Percentiles rank a stretch among this genome's conserved stretches.
These are phyloP conservation scores for Nicotiana benthamiana DNA, from an alignment of 257 asterid genomes.

Conservation along the genomic window DNA sequence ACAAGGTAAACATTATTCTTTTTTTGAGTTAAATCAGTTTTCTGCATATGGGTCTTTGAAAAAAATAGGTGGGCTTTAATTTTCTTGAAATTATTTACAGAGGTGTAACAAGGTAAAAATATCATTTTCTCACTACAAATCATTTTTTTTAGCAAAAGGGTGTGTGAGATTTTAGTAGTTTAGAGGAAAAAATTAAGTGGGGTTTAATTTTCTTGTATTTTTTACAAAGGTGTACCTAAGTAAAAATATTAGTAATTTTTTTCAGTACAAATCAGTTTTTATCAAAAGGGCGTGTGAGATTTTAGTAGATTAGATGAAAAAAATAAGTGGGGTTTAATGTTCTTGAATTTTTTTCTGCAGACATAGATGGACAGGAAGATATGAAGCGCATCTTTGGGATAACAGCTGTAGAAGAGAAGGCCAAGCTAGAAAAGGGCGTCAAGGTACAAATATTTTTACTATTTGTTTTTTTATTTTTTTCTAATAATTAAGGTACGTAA, in stretches of 20 bases:
- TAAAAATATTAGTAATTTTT: too few species aligned
- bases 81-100: neutral
- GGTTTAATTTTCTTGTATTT: constrained; percentile 8
- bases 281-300: neutral
- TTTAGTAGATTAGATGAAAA: neutral
- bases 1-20: neutral
- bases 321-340: neutral
- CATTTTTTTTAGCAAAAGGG: neutral
- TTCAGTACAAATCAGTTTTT: neutral
- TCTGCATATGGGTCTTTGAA: neutral
- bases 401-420: constrained; percentile 99
- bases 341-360: constrained; percentile 32
- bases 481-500: too few species aligned
- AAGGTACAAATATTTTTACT: constrained; percentile 31
- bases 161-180: neutral
- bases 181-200: neutral
- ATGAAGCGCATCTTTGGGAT: constrained; percentile 99
- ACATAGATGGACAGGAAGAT: constrained; percentile 99
- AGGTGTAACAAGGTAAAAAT: too few species aligned
- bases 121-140: too few species aligned
- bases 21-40: neutral
- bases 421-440: constrained; percentile 99
- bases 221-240: too few species aligned
- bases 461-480: too few species aligned
- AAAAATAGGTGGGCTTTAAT: neutral